Evolutionary conservation across 1,139 yeast species (phyloP).

Genomic region (Protomyces macrosporus): DNA sequence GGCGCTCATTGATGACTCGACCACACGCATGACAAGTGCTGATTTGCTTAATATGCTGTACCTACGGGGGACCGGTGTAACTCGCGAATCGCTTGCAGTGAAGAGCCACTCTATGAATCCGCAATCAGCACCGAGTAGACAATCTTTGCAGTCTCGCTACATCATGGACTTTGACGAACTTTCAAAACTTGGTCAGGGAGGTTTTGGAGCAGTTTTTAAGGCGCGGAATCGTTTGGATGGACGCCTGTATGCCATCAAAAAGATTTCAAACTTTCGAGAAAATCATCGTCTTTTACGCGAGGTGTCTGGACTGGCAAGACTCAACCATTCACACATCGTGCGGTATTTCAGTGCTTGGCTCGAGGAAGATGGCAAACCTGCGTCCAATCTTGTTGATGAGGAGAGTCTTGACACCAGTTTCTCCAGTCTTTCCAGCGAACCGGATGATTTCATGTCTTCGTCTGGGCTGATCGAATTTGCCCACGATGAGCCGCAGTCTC

Average conservation of each 20-base stretch:
- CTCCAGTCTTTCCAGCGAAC: slow-evolving; percentile 19
- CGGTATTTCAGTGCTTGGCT: slow-evolving; percentile 97
- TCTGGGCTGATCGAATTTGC: slow-evolving; percentile 33
- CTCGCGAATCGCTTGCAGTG: neutral
- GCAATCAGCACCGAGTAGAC: slow-evolving; percentile 20
- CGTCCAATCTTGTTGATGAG: slow-evolving; percentile 11
- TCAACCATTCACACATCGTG: slow-evolving; percentile 93
- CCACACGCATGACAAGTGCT: neutral
- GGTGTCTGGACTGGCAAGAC: slow-evolving; percentile 81
- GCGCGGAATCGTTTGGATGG: slow-evolving; percentile 92
- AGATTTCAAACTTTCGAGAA: slow-evolving; percentile 43
- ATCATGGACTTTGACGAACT: slow-evolving; percentile 88
- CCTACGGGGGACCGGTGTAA: neutral
- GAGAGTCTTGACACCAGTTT: neutral
- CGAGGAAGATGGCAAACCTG: slow-evolving; percentile 49
- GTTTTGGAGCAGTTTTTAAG: slow-evolving; percentile 91
- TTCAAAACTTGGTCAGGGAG: slow-evolving; percentile 89
- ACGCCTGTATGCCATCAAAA: slow-evolving; percentile 87
- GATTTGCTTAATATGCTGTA: neutral
- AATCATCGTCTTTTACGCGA: slow-evolving; percentile 62
- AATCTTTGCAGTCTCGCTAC: slow-evolving; percentile 56
- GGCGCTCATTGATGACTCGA: neutral
- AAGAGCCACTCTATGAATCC: neutral
- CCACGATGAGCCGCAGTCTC: slow-evolving; percentile 27
- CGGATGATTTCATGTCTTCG: slow-evolving; percentile 37